A percentile compares a stretch with the other conserved stretches of the same genome.
These are phyloP conservation scores for Mycosarcoma mackinlayi DNA, from an alignment of 1,284 basidiomycete species.

Conservation along the genomic window DNA sequence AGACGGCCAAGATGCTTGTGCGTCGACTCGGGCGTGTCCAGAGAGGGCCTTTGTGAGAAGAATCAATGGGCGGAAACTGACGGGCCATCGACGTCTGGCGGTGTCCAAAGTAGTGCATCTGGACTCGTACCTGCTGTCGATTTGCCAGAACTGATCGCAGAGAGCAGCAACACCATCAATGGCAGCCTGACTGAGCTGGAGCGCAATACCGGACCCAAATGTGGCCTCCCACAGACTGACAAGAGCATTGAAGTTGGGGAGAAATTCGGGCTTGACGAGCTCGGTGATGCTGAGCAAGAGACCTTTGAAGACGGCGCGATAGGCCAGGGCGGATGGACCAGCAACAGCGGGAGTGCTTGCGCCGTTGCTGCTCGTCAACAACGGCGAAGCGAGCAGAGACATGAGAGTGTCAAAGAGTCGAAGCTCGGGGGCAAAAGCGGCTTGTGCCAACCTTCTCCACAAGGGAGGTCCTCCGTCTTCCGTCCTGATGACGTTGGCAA, in stretches of 20 bases:
- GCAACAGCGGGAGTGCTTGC: conserved; percentile 71
- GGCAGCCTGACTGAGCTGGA: conserved; percentile 41
- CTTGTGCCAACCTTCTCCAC: conserved; percentile 67
- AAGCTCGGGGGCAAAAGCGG: conserved; percentile 66
- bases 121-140: conserved; percentile 74
- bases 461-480: conserved; percentile 61
- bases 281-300: conserved; percentile 76
- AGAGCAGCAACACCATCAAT: conserved; percentile 77
- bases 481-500: conserved; percentile 44
- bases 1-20: conserved; percentile 45
- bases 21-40: conserved; percentile 67
- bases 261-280: conserved; percentile 76
- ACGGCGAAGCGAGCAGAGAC: conserved; percentile 60
- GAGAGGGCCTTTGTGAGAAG: conserved; percentile 81
- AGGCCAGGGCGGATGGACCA: conserved; percentile 83
- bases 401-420: conserved; percentile 62
- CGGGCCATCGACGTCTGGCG: conserved; percentile 81
- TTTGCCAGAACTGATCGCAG: conserved; percentile 81
- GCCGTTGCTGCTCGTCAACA: conserved; percentile 58
- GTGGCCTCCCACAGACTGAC: conserved; percentile 82
- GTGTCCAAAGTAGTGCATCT: conserved; percentile 79
- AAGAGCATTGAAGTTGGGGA: conserved; percentile 74
- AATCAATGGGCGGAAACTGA: conserved; percentile 78
- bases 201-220: conserved; percentile 72
- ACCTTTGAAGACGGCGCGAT: conserved; percentile 84